These are phyloP conservation scores for Penicillium simplicissimum DNA, from an alignment of 495 filamentous ascomycete species.

Conservation along the genomic window DNA sequence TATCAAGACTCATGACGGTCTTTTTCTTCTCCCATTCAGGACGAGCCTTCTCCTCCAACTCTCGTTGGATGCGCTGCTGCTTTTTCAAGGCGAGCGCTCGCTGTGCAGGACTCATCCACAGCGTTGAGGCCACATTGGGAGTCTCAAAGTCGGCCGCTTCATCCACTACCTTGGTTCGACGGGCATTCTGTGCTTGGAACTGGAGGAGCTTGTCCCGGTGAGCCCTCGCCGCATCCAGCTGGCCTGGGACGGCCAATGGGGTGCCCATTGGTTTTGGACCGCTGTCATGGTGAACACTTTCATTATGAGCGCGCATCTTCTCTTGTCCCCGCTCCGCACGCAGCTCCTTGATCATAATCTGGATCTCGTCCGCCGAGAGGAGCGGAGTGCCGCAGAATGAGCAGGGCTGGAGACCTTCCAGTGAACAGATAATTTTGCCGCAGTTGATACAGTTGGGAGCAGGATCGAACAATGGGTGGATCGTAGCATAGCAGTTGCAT, in stretches of 20 bases:
- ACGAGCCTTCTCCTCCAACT: constrained; percentile 86
- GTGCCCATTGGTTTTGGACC: constrained; percentile 44
- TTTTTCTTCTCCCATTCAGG: constrained; percentile 93
- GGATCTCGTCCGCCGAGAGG: constrained; percentile 68
- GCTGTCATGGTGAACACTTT: constrained; percentile 58
- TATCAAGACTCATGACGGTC: constrained; percentile 83
- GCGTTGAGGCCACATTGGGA: constrained; percentile 62
- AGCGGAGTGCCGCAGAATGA: constrained; percentile 84
- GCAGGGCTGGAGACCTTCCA: constrained; percentile 91
- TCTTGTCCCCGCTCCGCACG: constrained; percentile 82
- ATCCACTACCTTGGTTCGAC: constrained; percentile 83
- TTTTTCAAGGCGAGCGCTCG: constrained; percentile 83
- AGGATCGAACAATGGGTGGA: constrained; percentile 80
- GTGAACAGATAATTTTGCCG: constrained; percentile 95
- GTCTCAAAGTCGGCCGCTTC: constrained; percentile 94
- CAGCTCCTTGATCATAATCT: constrained; percentile 84
- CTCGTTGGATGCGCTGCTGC: constrained; percentile 83
- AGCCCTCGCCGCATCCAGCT: constrained; percentile 52
- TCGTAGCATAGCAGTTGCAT: constrained; percentile 82
- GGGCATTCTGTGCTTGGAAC: constrained; percentile 88
- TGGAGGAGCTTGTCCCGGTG: constrained; percentile 81
- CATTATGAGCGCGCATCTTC: constrained; percentile 77
- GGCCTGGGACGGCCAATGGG: constrained; percentile 45
- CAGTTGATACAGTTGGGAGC: constrained; percentile 92
- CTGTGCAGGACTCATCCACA: constrained; percentile 89